Evolutionary conservation across 2,329 filamentous ascomycete species (phyloP).

Genomic region (Botrytis pseudocinerea): DNA sequence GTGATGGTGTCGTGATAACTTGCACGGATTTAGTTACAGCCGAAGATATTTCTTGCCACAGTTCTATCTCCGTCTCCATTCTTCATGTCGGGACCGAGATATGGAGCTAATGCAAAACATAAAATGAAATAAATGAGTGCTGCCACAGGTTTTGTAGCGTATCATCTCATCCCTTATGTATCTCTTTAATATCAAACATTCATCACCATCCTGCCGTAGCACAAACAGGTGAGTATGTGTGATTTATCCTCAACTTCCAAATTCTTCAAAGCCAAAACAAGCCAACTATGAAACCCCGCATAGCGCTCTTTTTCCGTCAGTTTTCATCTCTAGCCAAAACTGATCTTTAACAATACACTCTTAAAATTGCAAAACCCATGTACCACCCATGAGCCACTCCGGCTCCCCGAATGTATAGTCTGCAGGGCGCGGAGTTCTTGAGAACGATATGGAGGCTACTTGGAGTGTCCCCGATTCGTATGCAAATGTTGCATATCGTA

Average conservation of each 20-base stretch:
- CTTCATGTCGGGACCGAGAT: background rate
- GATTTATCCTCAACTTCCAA: conserved; percentile 1
- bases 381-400: background rate
- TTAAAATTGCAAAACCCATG: background rate
- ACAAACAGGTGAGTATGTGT: background rate
- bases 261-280: background rate
- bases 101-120: conserved; percentile 15
- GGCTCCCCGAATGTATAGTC: background rate
- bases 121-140: background rate
- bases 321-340: background rate
- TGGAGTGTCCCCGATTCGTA: conserved; percentile 10
- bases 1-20: background rate
- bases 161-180: conserved; percentile 1
- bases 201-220: background rate
- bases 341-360: background rate
- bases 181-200: background rate
- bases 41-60: background rate
- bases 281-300: background rate
- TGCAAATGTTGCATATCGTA: conserved; percentile 2
- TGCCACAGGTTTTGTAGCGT: background rate
- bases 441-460: background rate
- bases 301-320: background rate
- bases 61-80: background rate
- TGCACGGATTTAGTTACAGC: background rate
- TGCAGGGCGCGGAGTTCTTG: background rate